Evolutionary conservation across 2,329 filamentous ascomycete species (phyloP).

Genomic region (Hansfordia pulvinata): DNA sequence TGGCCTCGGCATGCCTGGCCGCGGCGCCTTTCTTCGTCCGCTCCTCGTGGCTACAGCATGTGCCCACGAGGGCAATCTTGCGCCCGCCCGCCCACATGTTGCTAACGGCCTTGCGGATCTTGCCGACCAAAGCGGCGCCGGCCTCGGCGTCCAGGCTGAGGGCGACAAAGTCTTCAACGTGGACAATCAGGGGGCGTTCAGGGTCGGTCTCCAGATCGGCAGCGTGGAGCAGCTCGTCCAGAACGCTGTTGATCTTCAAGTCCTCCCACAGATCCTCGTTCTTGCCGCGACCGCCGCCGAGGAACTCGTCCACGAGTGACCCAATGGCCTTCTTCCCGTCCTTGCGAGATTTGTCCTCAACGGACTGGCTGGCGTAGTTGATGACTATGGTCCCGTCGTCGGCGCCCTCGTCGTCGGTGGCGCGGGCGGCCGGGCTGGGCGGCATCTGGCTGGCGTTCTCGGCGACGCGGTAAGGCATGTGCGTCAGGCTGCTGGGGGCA

Average conservation of each 20-base stretch:
- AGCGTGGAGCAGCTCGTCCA: slow-evolving; percentile 42
- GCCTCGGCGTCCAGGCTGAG: slow-evolving; percentile 51
- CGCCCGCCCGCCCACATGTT: slow-evolving; percentile 57
- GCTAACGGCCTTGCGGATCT: slow-evolving; percentile 59
- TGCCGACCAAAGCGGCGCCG: slow-evolving; percentile 54
- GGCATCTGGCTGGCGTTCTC: slow-evolving; percentile 34
- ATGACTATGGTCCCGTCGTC: slow-evolving; percentile 4
- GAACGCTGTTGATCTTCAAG: slow-evolving; percentile 41
- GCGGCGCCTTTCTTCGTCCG: too few species aligned
- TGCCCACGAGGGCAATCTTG: slow-evolving; percentile 68
- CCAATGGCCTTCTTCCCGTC: slow-evolving; percentile 8
- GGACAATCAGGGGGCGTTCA: slow-evolving; percentile 50
- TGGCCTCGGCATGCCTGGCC: background rate
- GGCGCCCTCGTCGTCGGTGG: slow-evolving; percentile 5
- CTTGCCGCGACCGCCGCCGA: slow-evolving; percentile 24
- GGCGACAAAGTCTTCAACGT: slow-evolving; percentile 70
- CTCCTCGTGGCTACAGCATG: too few species aligned
- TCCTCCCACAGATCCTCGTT: slow-evolving; percentile 43
- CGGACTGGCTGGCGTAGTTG: slow-evolving; percentile 7
- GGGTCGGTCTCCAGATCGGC: slow-evolving; percentile 21
- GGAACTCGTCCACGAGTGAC: slow-evolving; percentile 29
- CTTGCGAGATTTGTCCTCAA: too few species aligned
- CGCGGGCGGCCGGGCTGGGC: slow-evolving; percentile 2
- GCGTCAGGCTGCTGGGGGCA: slow-evolving; percentile 32
- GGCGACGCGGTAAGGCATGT: slow-evolving; percentile 42